Percentiles rank a stretch among this genome's conserved stretches.
Conservation (phyloP, 345 rosid genomes). For the Sisymbrium irio region DNA sequence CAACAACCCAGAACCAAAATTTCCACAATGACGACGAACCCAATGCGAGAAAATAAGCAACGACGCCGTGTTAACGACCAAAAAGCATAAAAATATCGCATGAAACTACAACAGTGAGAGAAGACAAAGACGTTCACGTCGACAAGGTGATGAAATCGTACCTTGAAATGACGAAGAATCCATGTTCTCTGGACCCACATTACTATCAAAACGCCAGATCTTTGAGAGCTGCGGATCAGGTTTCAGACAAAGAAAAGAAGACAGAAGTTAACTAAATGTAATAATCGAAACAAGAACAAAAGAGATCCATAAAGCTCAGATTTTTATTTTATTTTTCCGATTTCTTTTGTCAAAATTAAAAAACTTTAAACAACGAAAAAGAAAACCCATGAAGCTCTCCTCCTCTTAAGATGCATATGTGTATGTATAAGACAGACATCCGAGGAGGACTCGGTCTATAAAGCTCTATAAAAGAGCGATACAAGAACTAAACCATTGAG, state of each 20-base stretch:
- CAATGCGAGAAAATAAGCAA: not conserved
- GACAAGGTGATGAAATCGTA: conserved; percentile 19
- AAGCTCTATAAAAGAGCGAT: conserved; percentile 8
- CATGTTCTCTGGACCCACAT: conserved; percentile 43
- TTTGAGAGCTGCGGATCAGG: conserved; percentile 26
- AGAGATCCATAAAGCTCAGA: not conserved
- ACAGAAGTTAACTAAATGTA: not conserved
- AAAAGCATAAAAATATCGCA: conserved; percentile 11
- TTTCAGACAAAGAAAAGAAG: not conserved
- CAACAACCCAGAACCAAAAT: not conserved
- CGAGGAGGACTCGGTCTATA: conserved; percentile 38
- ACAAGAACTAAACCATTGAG: conserved; percentile 2
- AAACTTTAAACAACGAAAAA: not conserved
- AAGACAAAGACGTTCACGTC: conserved; percentile 16
- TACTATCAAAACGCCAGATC: conserved; percentile 42
- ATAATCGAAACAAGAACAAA: not conserved
- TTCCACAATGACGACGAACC: conserved; percentile 12
- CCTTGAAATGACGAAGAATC: conserved; percentile 44
- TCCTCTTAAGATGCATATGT: not conserved
- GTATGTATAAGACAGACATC: conserved; percentile 28
- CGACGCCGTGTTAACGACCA: conserved; percentile 11
- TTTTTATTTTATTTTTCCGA: not conserved
- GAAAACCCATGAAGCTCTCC: conserved; percentile 4
- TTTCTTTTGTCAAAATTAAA: not conserved
- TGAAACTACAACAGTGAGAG: not conserved